These are phyloP conservation scores for Globisporangium middletonii DNA, from an alignment of 352 stramenopile species.

Conservation along the genomic window DNA sequence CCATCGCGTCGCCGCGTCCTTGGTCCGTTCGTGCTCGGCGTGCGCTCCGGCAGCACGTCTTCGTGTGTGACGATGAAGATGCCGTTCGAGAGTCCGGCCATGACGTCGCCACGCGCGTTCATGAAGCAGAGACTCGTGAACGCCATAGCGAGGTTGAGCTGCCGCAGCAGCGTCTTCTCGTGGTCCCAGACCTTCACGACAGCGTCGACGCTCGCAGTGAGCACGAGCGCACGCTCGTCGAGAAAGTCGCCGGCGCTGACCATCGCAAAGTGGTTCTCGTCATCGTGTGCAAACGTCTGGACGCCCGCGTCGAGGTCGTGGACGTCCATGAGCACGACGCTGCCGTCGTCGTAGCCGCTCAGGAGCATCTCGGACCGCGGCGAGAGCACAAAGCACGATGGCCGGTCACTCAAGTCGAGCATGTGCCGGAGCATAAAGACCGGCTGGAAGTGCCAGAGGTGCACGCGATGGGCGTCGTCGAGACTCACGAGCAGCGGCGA, in stretches of 20 bases:
- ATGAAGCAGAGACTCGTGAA: conserved; percentile 66
- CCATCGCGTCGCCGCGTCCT: background rate
- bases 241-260: conserved; percentile 59
- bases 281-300: conserved; percentile 25
- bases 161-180: conserved; percentile 41
- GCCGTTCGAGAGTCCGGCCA: conserved; percentile 42
- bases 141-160: conserved; percentile 51
- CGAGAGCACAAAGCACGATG: conserved; percentile 47
- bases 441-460: conserved; percentile 57
- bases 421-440: conserved; percentile 45
- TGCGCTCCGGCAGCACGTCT: conserved; percentile 41
- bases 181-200: conserved; percentile 73
- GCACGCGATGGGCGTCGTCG: conserved; percentile 30
- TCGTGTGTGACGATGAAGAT: conserved; percentile 55
- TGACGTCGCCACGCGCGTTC: conserved; percentile 50
- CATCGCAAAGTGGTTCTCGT: conserved; percentile 55
- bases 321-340: conserved; percentile 43
- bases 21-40: background rate
- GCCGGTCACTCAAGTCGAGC: conserved; percentile 38
- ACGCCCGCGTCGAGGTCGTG: conserved; percentile 21
- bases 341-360: conserved; percentile 56
- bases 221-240: conserved; percentile 41
- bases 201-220: conserved; percentile 65
- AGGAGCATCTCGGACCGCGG: conserved; percentile 48
- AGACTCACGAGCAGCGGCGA: conserved; percentile 54